Base-by-base conservation (phyloP, 2,329 filamentous ascomycete species). In the Arachnopeziza araneosa region DNA sequence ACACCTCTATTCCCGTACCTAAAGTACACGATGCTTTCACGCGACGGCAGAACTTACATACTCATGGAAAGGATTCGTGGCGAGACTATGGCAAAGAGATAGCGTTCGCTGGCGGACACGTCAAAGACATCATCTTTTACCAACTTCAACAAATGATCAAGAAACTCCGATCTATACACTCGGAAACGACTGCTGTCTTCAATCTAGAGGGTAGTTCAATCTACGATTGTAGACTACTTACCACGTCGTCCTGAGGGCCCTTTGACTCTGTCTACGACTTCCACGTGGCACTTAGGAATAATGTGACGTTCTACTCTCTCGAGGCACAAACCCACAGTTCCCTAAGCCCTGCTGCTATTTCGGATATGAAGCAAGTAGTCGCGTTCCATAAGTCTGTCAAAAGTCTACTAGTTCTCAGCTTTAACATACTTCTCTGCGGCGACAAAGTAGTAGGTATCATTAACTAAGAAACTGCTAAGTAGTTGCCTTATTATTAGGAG, bases 1-100 rank as follows among this genome's bases (percentile, higher is more conserved):
- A 77, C 55, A 80, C 77, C 2, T 71, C 72, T 1, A 71, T 81
- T 23, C 78, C 78, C 4, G 75, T 80, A 0, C 79, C 79, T 1
- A 72, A 73, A 24, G 70, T 80, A 0, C 71, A 78, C 63, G 78
- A 72, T 62, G 71, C 77, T 44, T 81, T 81, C 55, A 57, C 70
- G 1, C 69, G 74, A 73, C 10, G 73, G 72, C 21, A 63, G 64
- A 3, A 71, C 75, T 0, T 79, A 79, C 63, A 80, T 82, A 51
- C 70, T 81, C 0, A 82, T 82, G 78, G 67, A 73, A 32, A 58
- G 70, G 50, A 72, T 77, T 26, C 55, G 68, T 2, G 74, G 76
- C 55, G 44, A 62, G 22, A 49, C 0, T 44, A 10, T 57, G 6
- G 57, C 50, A 44, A 30, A 3, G 7, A 32, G 36, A 17, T 62